phyloP scores from a whole-genome alignment of 129 eudicot species.

The Flaveria linearis region DNA sequence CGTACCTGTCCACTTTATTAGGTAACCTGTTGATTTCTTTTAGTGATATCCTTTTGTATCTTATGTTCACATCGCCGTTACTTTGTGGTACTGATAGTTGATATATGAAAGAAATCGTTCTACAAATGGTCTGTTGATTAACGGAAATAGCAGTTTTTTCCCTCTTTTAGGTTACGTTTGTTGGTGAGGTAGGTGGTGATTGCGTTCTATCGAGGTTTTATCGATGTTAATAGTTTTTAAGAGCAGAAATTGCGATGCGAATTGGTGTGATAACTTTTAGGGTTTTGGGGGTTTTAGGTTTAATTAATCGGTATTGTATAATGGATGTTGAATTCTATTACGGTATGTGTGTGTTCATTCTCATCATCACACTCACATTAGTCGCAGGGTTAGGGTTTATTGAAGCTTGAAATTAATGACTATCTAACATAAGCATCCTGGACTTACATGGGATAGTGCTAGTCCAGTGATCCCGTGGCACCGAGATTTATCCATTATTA shows the following conservation, averaged over 20 bases:
- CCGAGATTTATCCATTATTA: no score
- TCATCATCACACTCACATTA: not conserved
- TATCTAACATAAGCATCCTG: not conserved
- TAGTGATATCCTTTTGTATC: slow-evolving; percentile 4
- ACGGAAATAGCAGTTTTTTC: not conserved
- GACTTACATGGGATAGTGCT: slow-evolving; percentile 9
- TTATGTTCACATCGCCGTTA: not conserved
- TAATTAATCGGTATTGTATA: not conserved
- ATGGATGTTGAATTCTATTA: slow-evolving; percentile 13
- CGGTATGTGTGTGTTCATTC: not conserved
- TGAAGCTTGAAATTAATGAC: slow-evolving; percentile 2
- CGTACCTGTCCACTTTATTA: not conserved
- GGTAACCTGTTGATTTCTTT: slow-evolving; percentile 24
- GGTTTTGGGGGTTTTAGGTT: slow-evolving; percentile 10
- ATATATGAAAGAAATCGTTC: not conserved
- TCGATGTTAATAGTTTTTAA: not conserved
- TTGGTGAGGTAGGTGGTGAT: not conserved
- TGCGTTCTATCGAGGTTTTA: not conserved
- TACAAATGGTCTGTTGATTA: slow-evolving; percentile 5
- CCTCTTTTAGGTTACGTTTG: not conserved
- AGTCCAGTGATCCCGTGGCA: not conserved
- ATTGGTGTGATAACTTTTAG: not conserved
- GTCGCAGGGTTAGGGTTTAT: slow-evolving; percentile 18
- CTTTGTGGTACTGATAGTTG: not conserved
- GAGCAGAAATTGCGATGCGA: not conserved